Base-by-base conservation (phyloP, 169 alveolate species). In the Plasmodium falciparum region DNA sequence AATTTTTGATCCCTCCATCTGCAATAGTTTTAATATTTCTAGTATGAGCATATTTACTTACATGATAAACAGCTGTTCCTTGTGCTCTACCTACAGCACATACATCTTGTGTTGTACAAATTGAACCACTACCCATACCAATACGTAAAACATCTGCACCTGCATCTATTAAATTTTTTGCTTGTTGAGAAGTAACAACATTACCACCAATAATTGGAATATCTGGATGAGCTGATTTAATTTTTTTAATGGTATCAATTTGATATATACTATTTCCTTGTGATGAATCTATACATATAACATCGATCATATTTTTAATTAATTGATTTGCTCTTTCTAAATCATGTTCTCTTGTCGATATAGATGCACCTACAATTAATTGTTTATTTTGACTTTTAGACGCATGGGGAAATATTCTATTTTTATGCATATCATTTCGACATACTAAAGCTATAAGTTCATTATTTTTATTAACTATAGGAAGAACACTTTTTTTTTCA, bases 51-150 rank as follows among this genome's bases (percentile, higher is more conserved):
- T 94, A 95, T 65, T 96, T 93, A 59, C 97, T 91, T 54, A 97
- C 99, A 73, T 97, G 96, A 90, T 95, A 97, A 15, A 97, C 98
- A 1, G 99, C 97, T 3, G 98, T 95, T 9, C 97, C 99, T 95
- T 97, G 98, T 49, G 97, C 97, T 26, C 98, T 86, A 17, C 98
- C 98, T 65, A 95, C 97, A n/a, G 97, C 98, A 73, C 97, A 93
- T 52, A 95, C 97, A 72, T 94, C 97, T 78, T 96, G 97, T 1
- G 99, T 97, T 45, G 99, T 97, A 93, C 99, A 98, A 50, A 98
- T 97, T 78, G 99, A 97, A 17, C 99, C 99, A 59, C 97, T 95
- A 7, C 99, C 99, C 98, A 98, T 98, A 8, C 99, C 98, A 11
- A 96, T 96, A 43, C 95, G 92, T 24, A 97, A 73, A 13, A 96